These are phyloP conservation scores for Tetrapisispora iriomotensis DNA, from an alignment of 805 yeast genomes.

Conservation along the genomic window DNA sequence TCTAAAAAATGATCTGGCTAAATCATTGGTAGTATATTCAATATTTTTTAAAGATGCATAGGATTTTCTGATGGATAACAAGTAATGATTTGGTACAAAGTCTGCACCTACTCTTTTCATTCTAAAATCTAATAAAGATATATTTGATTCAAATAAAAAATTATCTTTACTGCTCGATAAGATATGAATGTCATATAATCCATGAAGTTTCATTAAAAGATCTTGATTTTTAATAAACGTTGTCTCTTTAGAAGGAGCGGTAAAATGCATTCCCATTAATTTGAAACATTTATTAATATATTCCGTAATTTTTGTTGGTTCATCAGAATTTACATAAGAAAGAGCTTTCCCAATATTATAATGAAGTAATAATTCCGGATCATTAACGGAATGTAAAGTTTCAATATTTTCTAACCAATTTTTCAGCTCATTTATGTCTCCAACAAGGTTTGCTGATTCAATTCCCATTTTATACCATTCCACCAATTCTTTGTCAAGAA, in stretches of 20 bases:
- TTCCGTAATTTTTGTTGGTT: slow-evolving; percentile 28
- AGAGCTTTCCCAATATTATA: slow-evolving; percentile 61
- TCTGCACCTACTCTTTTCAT: slow-evolving; percentile 36
- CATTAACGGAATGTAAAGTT: slow-evolving; percentile 33
- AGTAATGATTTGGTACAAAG: slow-evolving; percentile 49
- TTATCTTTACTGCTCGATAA: slow-evolving; percentile 22
- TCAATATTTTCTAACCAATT: slow-evolving; percentile 54
- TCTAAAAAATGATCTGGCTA: slow-evolving; percentile 45
- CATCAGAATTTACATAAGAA: slow-evolving; percentile 31
- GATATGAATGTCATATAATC: slow-evolving; percentile 46
- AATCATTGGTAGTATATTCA: slow-evolving; percentile 20
- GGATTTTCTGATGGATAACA: slow-evolving; percentile 51
- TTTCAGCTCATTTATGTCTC: slow-evolving; percentile 39
- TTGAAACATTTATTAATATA: slow-evolving; percentile 44
- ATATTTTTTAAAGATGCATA: slow-evolving; percentile 28
- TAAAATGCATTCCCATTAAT: slow-evolving; percentile 52
- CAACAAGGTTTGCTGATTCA: slow-evolving; percentile 63
- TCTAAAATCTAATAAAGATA: slow-evolving; percentile 17
- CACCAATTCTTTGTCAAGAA: slow-evolving; percentile 20
- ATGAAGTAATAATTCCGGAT: slow-evolving; percentile 44
- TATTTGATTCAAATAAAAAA: slow-evolving; percentile 9
- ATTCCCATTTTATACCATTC: slow-evolving; percentile 63
- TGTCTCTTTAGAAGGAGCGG: slow-evolving; percentile 36
- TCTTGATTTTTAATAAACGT: slow-evolving; percentile 43
- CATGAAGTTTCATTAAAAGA: slow-evolving; percentile 46